These are phyloP conservation scores for Candida sojae DNA, from an alignment of 1,139 yeast species.

Conservation along the genomic window DNA sequence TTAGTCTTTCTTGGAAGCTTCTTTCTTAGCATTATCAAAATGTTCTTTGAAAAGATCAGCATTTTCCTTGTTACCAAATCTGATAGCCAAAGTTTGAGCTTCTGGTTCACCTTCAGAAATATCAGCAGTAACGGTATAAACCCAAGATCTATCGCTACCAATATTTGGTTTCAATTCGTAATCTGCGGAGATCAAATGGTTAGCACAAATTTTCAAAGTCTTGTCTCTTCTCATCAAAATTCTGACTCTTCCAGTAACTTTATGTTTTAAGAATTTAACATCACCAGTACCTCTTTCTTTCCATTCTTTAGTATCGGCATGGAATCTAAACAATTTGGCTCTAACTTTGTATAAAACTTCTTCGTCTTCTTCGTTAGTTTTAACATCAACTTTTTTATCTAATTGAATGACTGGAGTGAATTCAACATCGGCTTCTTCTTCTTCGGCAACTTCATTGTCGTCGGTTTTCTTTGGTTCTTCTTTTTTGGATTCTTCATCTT, in stretches of 20 bases:
- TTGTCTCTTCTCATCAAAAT: conserved; percentile 98
- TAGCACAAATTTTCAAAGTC: conserved; percentile 96
- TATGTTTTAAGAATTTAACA: conserved; percentile 92
- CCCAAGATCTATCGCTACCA: conserved; percentile 99
- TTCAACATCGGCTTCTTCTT: conserved; percentile 92
- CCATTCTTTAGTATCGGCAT: conserved; percentile 87
- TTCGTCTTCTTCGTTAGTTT: conserved; percentile 96
- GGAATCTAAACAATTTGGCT: conserved; percentile 93
- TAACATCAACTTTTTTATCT: conserved; percentile 87
- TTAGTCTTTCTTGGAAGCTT: conserved; percentile 12
- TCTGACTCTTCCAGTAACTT: conserved; percentile 79
- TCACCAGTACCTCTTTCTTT: conserved; percentile 99
- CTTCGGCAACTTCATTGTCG: conserved; percentile 66
- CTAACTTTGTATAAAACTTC: conserved; percentile 85
- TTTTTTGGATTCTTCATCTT: conserved; percentile 29
- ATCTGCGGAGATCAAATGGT: conserved; percentile 86
- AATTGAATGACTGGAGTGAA: conserved; percentile 95
- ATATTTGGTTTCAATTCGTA: conserved; percentile 88
- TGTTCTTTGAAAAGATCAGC: conserved; percentile 95
- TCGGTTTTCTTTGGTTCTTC: conserved; percentile 33
- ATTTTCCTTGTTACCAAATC: conserved; percentile 96
- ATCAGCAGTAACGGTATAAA: conserved; percentile 91
- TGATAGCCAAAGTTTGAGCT: conserved; percentile 93
- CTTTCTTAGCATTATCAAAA: conserved; percentile 55
- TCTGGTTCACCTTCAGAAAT: conserved; percentile 95